These are phyloP conservation scores for Basidioascus undulatus DNA, from an alignment of 768 basidiomycete species.

Conservation along the genomic window DNA sequence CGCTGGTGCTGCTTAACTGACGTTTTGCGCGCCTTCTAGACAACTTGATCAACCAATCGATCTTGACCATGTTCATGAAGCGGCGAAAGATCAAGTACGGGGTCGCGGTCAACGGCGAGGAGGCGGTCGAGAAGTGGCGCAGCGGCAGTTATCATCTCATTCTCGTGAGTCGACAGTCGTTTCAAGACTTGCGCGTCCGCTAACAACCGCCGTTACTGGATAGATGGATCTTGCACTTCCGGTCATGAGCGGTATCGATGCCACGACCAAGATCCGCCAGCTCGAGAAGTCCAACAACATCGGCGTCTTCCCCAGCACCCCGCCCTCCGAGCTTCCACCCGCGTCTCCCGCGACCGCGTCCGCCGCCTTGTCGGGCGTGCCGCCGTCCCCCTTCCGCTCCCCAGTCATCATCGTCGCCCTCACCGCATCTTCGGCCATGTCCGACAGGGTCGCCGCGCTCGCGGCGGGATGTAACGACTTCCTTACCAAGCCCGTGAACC, in stretches of 20 bases:
- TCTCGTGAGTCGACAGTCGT: constrained; percentile 42
- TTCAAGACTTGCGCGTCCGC: background rate
- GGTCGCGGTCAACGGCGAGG: constrained; percentile 77
- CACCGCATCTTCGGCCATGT: constrained; percentile 83
- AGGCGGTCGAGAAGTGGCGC: constrained; percentile 87
- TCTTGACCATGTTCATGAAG: constrained; percentile 87
- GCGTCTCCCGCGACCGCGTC: constrained; percentile 8
- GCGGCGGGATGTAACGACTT: constrained; percentile 98
- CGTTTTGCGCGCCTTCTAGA: constrained; percentile 26
- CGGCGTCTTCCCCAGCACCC: constrained; percentile 44
- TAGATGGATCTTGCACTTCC: constrained; percentile 99
- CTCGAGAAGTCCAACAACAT: constrained; percentile 45
- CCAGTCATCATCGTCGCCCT: constrained; percentile 97
- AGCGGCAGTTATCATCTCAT: constrained; percentile 87
- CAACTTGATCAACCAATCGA: constrained; percentile 95
- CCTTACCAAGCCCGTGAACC: constrained; percentile 83
- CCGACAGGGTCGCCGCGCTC: constrained; percentile 86
- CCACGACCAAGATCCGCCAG: constrained; percentile 81
- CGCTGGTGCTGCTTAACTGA: background rate
- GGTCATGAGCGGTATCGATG: constrained; percentile 92
- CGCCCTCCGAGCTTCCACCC: constrained; percentile 27
- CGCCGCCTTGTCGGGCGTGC: background rate
- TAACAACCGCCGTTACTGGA: constrained; percentile 1
- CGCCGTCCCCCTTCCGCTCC: constrained; percentile 38
- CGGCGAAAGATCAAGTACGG: constrained; percentile 90